phyloP scores from a whole-genome alignment of 805 yeast species.

The Teunomyces aglyptinius region DNA sequence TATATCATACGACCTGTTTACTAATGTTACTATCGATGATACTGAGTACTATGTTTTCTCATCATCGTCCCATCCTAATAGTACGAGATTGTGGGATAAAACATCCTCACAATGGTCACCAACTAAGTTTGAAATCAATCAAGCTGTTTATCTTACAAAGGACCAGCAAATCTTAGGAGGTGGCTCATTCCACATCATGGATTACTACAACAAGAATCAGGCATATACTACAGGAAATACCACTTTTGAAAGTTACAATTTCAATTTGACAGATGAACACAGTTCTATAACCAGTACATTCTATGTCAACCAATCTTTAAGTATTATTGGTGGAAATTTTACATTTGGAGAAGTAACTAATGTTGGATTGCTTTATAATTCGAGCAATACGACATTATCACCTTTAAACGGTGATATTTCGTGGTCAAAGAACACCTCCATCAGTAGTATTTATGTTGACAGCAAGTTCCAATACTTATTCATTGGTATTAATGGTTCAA shows the following conservation, averaged over 20 bases:
- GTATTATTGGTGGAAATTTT: conserved; percentile 63
- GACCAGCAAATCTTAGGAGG: conserved; percentile 37
- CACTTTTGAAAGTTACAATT: conserved; percentile 20
- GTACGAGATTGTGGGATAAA: conserved; percentile 42
- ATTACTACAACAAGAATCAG: conserved; percentile 24
- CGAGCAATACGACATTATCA: conserved; percentile 13
- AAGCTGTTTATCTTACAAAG: conserved; percentile 20
- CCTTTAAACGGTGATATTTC: conserved; percentile 20
- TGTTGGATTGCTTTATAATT: conserved; percentile 29
- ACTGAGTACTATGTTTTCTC: conserved; percentile 43
- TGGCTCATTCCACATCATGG: conserved; percentile 33
- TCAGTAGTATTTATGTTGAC: conserved; percentile 37
- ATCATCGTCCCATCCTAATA: conserved; percentile 18
- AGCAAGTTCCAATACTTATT: conserved; percentile 33
- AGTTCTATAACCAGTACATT: conserved; percentile 29
- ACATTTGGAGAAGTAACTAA: conserved; percentile 22
- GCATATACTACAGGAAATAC: conserved; percentile 21
- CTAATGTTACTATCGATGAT: conserved; percentile 36
- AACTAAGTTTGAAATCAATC: conserved; percentile 30
- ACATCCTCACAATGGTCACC: conserved; percentile 35
- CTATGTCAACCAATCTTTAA: conserved; percentile 47
- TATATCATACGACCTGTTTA: conserved; percentile 23
- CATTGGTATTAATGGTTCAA: conserved; percentile 47
- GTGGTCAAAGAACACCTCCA: conserved; percentile 25
- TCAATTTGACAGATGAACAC: conserved; percentile 19